Conservation (phyloP, 1,284 basidiomycete species). For the Phylloporus sp. region DNA sequence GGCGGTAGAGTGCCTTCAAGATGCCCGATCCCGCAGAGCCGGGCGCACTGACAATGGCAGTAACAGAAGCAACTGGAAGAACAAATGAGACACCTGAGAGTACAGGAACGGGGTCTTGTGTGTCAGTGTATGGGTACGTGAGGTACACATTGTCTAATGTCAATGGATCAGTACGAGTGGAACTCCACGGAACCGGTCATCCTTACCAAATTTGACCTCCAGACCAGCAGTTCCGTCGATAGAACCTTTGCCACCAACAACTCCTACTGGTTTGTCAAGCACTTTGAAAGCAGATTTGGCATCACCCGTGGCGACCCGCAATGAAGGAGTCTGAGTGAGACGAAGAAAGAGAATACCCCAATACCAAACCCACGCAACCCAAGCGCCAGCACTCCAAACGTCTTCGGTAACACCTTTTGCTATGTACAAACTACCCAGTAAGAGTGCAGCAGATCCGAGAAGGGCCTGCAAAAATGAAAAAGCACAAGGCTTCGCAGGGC, state of each 20-base stretch:
- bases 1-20: constrained; percentile 84
- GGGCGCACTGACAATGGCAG: constrained; percentile 85
- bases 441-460: constrained; percentile 79
- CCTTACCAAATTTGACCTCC: constrained; percentile 84
- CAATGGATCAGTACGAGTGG: constrained; percentile 9
- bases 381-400: constrained; percentile 39
- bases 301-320: constrained; percentile 23
- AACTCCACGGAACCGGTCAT: background rate
- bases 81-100: constrained; percentile 85
- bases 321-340: constrained; percentile 32
- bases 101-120: constrained; percentile 67
- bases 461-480: constrained; percentile 82
- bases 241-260: constrained; percentile 82
- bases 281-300: constrained; percentile 64
- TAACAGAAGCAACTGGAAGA: constrained; percentile 80
- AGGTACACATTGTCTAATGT: constrained; percentile 77
- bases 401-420: constrained; percentile 40
- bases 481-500: constrained; percentile 49
- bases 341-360: constrained; percentile 39
- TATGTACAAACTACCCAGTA: constrained; percentile 66
- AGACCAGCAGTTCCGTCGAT: constrained; percentile 78
- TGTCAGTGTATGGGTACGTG: constrained; percentile 79
- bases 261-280: constrained; percentile 80
- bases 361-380: constrained; percentile 41
- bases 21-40: constrained; percentile 86